These are phyloP conservation scores for Wickerhamomyces rabaulensis DNA, from an alignment of 805 yeast species.

Conservation along the genomic window DNA sequence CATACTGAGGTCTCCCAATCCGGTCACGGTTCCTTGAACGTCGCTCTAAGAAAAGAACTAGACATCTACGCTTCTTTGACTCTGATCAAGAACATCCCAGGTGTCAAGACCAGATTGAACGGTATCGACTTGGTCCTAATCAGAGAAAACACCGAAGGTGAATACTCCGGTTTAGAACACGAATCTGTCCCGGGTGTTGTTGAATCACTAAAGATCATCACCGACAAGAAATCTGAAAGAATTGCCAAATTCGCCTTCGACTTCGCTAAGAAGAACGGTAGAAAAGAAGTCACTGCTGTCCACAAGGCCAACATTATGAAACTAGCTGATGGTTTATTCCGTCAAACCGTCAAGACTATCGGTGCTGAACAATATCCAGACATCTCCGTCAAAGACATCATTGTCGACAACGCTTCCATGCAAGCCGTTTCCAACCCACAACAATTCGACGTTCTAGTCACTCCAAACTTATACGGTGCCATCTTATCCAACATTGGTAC, in stretches of 20 bases:
- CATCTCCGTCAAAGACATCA: conserved; percentile 81
- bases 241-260: conserved; percentile 96
- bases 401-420: conserved; percentile 98
- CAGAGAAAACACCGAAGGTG: conserved; percentile 99
- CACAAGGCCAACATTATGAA: conserved; percentile 99
- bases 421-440: conserved; percentile 98
- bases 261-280: conserved; percentile 87
- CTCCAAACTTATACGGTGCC: conserved; percentile 98
- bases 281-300: conserved; percentile 91
- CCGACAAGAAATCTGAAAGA: conserved; percentile 92
- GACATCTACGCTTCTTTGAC: conserved; percentile 95
- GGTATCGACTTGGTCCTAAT: conserved; percentile 90
- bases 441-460: conserved; percentile 95
- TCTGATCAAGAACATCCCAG: conserved; percentile 89
- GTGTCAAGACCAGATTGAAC: conserved; percentile 84
- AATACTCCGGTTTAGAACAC: conserved; percentile 97
- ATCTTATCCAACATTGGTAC: conserved; percentile 97
- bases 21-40: conserved; percentile 82
- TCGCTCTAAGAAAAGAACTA: conserved; percentile 92
- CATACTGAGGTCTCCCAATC: conserved; percentile 82
- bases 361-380: conserved; percentile 83
- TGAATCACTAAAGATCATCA: conserved; percentile 92
- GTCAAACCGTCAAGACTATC: conserved; percentile 85
- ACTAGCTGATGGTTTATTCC: conserved; percentile 96
- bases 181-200: conserved; percentile 97